Evolutionary conservation across 2,329 filamentous ascomycete species (phyloP).

Genomic region (Epichloe sp.): DNA sequence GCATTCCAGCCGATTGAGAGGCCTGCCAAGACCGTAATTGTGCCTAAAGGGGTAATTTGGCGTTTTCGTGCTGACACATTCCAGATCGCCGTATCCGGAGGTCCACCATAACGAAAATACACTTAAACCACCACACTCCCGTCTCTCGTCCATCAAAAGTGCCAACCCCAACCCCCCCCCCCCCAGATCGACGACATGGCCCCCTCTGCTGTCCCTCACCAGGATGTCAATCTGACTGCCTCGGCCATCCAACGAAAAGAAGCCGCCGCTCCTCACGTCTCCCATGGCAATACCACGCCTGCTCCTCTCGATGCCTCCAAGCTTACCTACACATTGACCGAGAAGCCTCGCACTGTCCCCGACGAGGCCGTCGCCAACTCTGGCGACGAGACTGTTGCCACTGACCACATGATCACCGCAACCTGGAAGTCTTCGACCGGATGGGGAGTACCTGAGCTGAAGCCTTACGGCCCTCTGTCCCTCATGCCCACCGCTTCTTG

Average conservation of each 20-base stretch:
- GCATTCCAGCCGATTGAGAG: not conserved
- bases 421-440: constrained; percentile 52
- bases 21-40: not conserved
- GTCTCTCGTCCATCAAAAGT: not conserved
- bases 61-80: not conserved
- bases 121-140: not conserved
- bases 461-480: constrained; percentile 62
- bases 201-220: constrained; percentile 32
- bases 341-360: constrained; percentile 38
- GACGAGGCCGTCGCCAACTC: constrained; percentile 32
- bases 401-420: constrained; percentile 80
- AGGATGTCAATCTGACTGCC: constrained; percentile 38
- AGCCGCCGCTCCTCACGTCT: constrained; percentile 19
- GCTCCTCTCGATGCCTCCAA: constrained; percentile 50
- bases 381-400: constrained; percentile 44
- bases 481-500: constrained; percentile 71
- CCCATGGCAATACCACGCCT: constrained; percentile 31
- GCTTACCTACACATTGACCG: constrained; percentile 40
- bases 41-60: not conserved
- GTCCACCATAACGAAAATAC: not conserved
- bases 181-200: constrained; percentile 22
- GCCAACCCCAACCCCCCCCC: too few relatives aligned
- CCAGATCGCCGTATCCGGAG: not conserved
- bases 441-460: constrained; percentile 62
- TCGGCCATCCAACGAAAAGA: constrained; percentile 39